Base-by-base conservation (phyloP, 306 rosid species). In the Mimosa bimucronata region DNA sequence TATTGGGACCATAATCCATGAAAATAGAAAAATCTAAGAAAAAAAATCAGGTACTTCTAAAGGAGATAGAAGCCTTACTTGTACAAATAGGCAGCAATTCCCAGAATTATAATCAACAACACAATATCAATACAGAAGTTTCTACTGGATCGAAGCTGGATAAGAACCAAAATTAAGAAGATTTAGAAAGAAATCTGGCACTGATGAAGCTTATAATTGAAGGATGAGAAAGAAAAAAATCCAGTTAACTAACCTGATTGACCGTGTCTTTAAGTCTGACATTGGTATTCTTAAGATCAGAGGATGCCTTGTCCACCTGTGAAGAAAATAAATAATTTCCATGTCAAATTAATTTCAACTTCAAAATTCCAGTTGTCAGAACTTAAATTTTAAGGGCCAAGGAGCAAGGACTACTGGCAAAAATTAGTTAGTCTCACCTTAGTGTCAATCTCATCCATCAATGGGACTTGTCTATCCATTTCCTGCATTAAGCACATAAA, bases 221-320 rank as follows among this genome's bases (percentile, higher is more conserved):
- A 29, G 60, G 42, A 80, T 40, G 65, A 68, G 77, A 69, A 40
- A 30, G 78, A 66, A 84, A 72, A 46, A 40, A 41, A 15, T 76
- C 37, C 66, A 67, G 80, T 50, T 55, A 65, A 81, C 29, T 75
- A 64, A 95, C 99, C 99, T 96, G 97, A 84, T 87, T 90, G 45
- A 96, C 99, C 65, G 98, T 96, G 89, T 93, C 76, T 83, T 86
- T 96, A 80, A 96, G 97, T 80, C 99, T 96, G 69, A 93, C 94
- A 81, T 96, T 96, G 40, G 99, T 96, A 87, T 93, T 93, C 89
- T 96, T 96, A 77, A 96, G 99, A 86, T 93, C 99, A 74, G 97
- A 82, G 26, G 96, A 76, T 69, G 98, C 98, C 88, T 88, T 91
- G 86, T 96, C 99, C 80, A 91, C 97, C 97, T 95, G 81, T 53